phyloP scores from a whole-genome alignment of 352 stramenopile genomes.

The Plasmopara viticola region DNA sequence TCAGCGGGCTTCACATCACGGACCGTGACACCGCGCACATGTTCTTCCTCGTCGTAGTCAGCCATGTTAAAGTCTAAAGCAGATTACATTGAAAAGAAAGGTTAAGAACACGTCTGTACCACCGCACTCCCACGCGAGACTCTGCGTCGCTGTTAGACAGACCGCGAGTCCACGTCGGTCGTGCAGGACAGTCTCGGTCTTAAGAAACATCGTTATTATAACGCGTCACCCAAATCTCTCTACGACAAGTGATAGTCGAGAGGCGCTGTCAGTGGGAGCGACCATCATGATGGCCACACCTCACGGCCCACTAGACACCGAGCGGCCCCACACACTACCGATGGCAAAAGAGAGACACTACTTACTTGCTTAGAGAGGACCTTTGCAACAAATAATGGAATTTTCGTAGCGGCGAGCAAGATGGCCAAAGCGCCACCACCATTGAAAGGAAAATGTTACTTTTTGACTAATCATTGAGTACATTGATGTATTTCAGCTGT shows the following conservation, averaged over 20 bases:
- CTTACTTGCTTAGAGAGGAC: slow-evolving; percentile 82
- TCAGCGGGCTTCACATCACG: slow-evolving; percentile 94
- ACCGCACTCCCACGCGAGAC: slow-evolving; percentile 50
- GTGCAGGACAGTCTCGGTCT: slow-evolving; percentile 89
- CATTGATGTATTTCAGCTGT: neutral
- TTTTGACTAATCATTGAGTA: neutral
- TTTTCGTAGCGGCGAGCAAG: neutral
- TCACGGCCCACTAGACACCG: slow-evolving; percentile 7
- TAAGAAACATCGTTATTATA: slow-evolving; percentile 69
- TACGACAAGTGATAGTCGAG: slow-evolving; percentile 17
- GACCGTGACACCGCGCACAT: slow-evolving; percentile 91
- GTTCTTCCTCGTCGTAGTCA: slow-evolving; percentile 70
- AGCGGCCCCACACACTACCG: slow-evolving; percentile 13
- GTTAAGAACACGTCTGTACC: slow-evolving; percentile 91
- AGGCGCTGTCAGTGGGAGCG: slow-evolving; percentile 2
- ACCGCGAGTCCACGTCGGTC: slow-evolving; percentile 34
- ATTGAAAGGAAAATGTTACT: slow-evolving; percentile 25
- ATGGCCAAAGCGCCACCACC: slow-evolving; percentile 22
- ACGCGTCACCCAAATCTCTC: slow-evolving; percentile 26
- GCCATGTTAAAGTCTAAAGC: slow-evolving; percentile 68
- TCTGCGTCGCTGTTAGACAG: slow-evolving; percentile 15
- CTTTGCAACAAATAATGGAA: slow-evolving; percentile 79
- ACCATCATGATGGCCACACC: neutral
- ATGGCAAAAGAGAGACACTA: slow-evolving; percentile 20
- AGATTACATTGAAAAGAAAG: slow-evolving; percentile 7